Conservation (phyloP, 2,329 filamentous ascomycete species). For the Apiospora sp. region DNA sequence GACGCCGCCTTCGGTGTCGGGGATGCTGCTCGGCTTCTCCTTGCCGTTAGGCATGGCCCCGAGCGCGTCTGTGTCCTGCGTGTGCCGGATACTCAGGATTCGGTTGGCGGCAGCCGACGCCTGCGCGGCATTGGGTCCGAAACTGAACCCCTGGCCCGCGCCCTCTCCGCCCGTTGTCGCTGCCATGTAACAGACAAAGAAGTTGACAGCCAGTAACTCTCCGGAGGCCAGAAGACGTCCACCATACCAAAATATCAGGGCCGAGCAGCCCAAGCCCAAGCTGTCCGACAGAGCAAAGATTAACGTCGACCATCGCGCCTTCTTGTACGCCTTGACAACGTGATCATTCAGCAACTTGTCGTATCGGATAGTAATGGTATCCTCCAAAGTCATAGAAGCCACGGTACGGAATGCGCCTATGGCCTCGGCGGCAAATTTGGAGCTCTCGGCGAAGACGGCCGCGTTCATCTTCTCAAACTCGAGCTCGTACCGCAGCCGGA, state of each 20-base stretch:
- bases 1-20: slow-evolving; percentile 57
- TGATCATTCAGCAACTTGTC: slow-evolving; percentile 64
- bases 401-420: slow-evolving; percentile 80
- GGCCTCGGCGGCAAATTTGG: slow-evolving; percentile 77
- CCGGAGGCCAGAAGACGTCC: slow-evolving; percentile 62
- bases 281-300: slow-evolving; percentile 76
- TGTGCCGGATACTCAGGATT: slow-evolving; percentile 61
- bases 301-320: slow-evolving; percentile 67
- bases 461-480: slow-evolving; percentile 74
- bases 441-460: slow-evolving; percentile 73
- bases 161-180: slow-evolving; percentile 73
- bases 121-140: slow-evolving; percentile 70
- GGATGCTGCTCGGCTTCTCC: slow-evolving; percentile 45
- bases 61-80: slow-evolving; percentile 34
- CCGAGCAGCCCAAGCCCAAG: slow-evolving; percentile 68
- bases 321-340: slow-evolving; percentile 65
- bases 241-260: slow-evolving; percentile 73
- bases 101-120: slow-evolving; percentile 66
- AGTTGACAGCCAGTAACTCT: slow-evolving; percentile 56
- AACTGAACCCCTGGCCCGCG: slow-evolving; percentile 72
- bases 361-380: slow-evolving; percentile 69
- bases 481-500: slow-evolving; percentile 65
- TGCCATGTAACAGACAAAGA: slow-evolving; percentile 69
- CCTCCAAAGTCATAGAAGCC: slow-evolving; percentile 73
- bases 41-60: background rate